Evolutionary conservation across 768 basidiomycete species (phyloP).

Genomic region (Fistulinella prunicolor): DNA sequence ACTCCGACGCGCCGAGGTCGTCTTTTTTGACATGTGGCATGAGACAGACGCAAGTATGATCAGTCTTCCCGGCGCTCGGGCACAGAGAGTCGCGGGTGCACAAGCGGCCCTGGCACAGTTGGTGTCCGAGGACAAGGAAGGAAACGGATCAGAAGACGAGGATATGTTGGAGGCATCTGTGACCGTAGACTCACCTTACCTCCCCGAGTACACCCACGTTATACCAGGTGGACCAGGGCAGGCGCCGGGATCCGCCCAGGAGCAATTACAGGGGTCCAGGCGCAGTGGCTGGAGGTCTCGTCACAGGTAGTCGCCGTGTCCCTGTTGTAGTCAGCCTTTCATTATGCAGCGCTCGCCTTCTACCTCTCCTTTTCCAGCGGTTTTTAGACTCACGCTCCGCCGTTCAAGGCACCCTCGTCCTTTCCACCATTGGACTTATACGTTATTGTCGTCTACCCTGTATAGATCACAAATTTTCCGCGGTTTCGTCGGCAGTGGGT

Average conservation of each 20-base stretch:
- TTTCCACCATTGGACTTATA: too few relatives aligned
- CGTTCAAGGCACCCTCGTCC: too few relatives aligned
- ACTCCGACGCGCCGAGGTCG: conserved; percentile 7
- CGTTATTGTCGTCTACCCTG: background rate
- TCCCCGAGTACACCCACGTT: conserved; percentile 10
- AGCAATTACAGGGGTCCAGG: too few relatives aligned
- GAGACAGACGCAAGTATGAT: background rate
- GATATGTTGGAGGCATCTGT: conserved; percentile 5
- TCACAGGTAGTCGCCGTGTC: too few relatives aligned
- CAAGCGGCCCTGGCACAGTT: background rate
- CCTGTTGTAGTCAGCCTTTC: too few relatives aligned
- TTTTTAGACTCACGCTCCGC: too few relatives aligned
- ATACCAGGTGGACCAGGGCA: too few relatives aligned
- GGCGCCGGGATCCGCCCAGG: too few relatives aligned
- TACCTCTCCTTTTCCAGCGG: too few relatives aligned
- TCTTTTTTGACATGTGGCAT: conserved; percentile 15
- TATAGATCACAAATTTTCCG: background rate
- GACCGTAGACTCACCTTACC: conserved; percentile 8
- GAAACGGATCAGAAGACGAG: background rate
- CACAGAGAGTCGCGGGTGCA: background rate
- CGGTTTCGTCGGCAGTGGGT: conserved; percentile 4
- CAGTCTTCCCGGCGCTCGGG: background rate
- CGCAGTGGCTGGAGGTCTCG: too few relatives aligned
- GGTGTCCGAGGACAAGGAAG: background rate
- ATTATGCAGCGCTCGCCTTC: too few relatives aligned